Conservation (phyloP, 176 grass and related monocot genomes). For the Cocos nucifera region DNA sequence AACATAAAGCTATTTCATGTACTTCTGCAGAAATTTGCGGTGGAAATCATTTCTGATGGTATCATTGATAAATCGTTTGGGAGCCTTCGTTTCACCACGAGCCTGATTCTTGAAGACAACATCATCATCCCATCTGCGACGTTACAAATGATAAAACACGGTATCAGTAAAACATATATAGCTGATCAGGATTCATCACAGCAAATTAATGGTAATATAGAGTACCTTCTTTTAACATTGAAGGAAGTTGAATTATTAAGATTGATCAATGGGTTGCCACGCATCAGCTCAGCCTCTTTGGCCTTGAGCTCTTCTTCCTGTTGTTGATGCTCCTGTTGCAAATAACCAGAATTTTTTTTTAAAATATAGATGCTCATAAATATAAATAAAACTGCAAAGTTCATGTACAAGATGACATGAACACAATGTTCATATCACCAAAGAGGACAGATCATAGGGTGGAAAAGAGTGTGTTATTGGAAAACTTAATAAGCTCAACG, state of each 20-base stretch:
- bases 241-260: slow-evolving; percentile 69
- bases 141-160: no score
- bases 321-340: slow-evolving; percentile 47
- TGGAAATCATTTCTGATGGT: slow-evolving; percentile 96
- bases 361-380: no score
- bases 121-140: slow-evolving; percentile 77
- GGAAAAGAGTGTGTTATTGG: no score
- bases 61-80: slow-evolving; percentile 90
- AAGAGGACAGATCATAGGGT: no score
- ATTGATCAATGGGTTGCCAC: slow-evolving; percentile 82
- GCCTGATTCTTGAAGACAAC: slow-evolving; percentile 93
- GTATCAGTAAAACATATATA: no score
- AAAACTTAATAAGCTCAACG: no score
- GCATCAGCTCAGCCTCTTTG: slow-evolving; percentile 88
- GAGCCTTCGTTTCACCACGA: slow-evolving; percentile 73
- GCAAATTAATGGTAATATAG: no score
- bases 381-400: no score
- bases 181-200: no score
- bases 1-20: slow-evolving; percentile 64
- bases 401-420: no score
- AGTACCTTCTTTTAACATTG: slow-evolving; percentile 83
- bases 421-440: no score
- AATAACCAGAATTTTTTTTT: not conserved
- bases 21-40: slow-evolving; percentile 89
- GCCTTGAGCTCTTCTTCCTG: slow-evolving; percentile 85